Conservation (phyloP, 352 stramenopile genomes). For the Phytopythium chamaehyphon region DNA sequence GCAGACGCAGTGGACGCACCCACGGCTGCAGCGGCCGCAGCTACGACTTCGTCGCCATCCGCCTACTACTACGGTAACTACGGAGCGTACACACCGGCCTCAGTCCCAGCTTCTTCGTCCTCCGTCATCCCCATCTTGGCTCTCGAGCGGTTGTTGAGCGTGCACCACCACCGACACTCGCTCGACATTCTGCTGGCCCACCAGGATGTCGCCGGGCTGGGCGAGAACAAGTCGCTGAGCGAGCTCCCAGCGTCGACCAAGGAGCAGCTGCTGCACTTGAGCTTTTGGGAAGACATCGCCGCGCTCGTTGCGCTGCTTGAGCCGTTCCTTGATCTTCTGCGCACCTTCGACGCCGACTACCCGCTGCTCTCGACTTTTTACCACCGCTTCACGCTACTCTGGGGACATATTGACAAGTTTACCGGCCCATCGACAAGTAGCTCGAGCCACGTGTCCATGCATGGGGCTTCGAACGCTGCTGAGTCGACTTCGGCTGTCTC, state of each 20-base stretch:
- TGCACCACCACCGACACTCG: constrained; percentile 53
- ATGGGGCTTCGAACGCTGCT: no score
- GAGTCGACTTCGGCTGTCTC: no score
- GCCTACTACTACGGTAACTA: constrained; percentile 5
- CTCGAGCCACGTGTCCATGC: no score
- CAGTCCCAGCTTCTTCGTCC: background rate
- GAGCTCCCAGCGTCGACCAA: constrained; percentile 28
- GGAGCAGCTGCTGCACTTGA: constrained; percentile 38
- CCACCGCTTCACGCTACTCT: constrained; percentile 64
- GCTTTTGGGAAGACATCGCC: constrained; percentile 54
- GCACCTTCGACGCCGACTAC: constrained; percentile 58
- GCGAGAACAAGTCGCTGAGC: constrained; percentile 36
- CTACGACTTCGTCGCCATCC: background rate
- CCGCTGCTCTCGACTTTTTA: constrained; percentile 70
- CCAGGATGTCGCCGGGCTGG: no score
- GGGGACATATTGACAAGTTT: constrained; percentile 58
- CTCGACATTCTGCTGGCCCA: constrained; percentile 49
- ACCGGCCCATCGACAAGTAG: background rate
- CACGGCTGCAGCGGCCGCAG: background rate
- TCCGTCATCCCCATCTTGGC: constrained; percentile 15
- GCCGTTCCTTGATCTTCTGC: constrained; percentile 68
- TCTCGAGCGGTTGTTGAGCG: constrained; percentile 44
- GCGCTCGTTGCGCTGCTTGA: constrained; percentile 51
- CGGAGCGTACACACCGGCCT: background rate
- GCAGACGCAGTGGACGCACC: constrained; percentile 13